Evolutionary conservation across 495 filamentous ascomycete genomes (phyloP).

Genomic region (Penicillium subrubescens): DNA sequence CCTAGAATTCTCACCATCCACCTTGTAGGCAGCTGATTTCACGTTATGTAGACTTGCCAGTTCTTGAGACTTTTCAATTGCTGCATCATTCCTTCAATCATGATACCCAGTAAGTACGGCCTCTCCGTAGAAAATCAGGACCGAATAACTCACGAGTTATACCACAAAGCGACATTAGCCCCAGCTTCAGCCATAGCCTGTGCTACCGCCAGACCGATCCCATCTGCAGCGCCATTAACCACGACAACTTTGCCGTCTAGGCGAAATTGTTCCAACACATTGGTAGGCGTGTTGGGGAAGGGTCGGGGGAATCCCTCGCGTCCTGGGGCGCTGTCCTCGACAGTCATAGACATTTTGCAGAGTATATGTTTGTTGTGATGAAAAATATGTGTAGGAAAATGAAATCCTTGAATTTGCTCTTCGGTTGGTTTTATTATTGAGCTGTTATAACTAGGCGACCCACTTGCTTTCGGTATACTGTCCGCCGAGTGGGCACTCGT

Average conservation of each 20-base stretch:
- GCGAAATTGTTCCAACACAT: conserved; percentile 47
- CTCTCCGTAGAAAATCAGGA: background rate
- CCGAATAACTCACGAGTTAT: conserved; percentile 37
- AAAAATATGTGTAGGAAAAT: background rate
- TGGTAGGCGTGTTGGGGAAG: conserved; percentile 41
- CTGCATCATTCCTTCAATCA: conserved; percentile 31
- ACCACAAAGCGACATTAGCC: conserved; percentile 39
- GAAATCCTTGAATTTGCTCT: background rate
- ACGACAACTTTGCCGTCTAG: conserved; percentile 44
- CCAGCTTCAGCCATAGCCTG: conserved; percentile 41
- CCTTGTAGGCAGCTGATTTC: conserved; percentile 40
- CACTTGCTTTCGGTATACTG: conserved; percentile 1
- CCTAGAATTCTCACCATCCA: conserved; percentile 31
- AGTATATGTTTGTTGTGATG: background rate
- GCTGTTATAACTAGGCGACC: background rate
- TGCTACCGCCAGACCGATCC: conserved; percentile 37
- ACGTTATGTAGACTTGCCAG: conserved; percentile 37
- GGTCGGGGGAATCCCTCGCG: conserved; percentile 46
- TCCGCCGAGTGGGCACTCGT: background rate
- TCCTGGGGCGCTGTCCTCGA: conserved; percentile 34
- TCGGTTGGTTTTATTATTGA: background rate
- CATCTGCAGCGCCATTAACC: conserved; percentile 40
- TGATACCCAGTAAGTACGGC: background rate
- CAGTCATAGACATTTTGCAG: conserved; percentile 52
- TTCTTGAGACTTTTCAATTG: conserved; percentile 33